phyloP scores from a whole-genome alignment of 805 yeast species.

The Ogataea henricii region DNA sequence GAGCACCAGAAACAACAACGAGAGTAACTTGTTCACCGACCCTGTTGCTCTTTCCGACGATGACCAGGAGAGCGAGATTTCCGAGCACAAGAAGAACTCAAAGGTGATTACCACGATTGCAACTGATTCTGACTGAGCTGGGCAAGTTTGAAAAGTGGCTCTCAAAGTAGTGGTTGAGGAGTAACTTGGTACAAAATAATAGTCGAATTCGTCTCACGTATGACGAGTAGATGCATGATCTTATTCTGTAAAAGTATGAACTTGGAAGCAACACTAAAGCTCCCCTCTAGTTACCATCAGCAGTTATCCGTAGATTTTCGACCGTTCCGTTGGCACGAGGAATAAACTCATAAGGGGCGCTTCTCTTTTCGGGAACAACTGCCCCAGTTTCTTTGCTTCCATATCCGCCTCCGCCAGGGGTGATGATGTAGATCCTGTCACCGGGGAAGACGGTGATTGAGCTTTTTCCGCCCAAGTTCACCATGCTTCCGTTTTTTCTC shows the following conservation, averaged over 20 bases:
- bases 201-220: too few relatives aligned
- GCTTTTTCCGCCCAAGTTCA: constrained; percentile 32
- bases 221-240: too few relatives aligned
- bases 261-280: too few relatives aligned
- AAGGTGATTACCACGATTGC: background rate
- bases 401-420: constrained; percentile 39
- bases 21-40: background rate
- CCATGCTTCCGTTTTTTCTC: constrained; percentile 15
- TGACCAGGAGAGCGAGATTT: background rate
- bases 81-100: background rate
- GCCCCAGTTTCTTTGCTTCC: constrained; percentile 25
- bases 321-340: constrained; percentile 20
- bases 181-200: too few relatives aligned
- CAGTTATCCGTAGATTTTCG: constrained; percentile 14
- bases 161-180: too few relatives aligned
- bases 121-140: background rate
- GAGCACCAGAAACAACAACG: background rate
- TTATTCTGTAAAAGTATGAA: too few relatives aligned
- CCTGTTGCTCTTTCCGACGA: background rate
- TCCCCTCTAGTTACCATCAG: constrained; percentile 13
- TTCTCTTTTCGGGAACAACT: background rate
- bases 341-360: constrained; percentile 6
- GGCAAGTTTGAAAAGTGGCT: too few relatives aligned
- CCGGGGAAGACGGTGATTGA: constrained; percentile 28
- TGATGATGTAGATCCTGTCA: constrained; percentile 28